These are phyloP conservation scores for Microthyrium microscopicum DNA, from an alignment of 2,329 filamentous ascomycete species.

Conservation along the genomic window DNA sequence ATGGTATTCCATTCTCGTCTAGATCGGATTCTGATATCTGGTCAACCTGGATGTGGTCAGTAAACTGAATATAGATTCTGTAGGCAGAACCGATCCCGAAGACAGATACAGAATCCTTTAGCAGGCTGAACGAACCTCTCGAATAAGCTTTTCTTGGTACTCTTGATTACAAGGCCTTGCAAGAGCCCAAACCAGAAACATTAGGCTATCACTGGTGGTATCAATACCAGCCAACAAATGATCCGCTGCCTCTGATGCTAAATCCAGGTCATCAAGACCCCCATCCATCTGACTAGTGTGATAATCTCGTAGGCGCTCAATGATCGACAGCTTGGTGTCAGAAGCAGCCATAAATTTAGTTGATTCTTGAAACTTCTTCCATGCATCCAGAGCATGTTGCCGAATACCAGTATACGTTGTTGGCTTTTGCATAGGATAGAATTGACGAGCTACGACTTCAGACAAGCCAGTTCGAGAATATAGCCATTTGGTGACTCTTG, in stretches of 20 bases:
- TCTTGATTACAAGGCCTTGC: conserved; percentile 25
- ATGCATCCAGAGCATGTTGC: conserved; percentile 23
- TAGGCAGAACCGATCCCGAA: no score
- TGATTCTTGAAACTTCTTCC: conserved; percentile 15
- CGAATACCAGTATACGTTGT: conserved; percentile 36
- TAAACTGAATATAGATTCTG: no score
- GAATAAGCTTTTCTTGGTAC: conserved; percentile 29
- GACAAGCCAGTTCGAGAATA: conserved; percentile 25
- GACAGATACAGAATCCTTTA: no score
- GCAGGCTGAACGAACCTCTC: conserved; percentile 24
- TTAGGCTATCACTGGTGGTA: conserved; percentile 19
- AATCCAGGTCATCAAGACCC: conserved; percentile 26
- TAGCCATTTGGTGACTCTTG: conserved; percentile 30
- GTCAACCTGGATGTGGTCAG: no score
- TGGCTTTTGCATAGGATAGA: conserved; percentile 35
- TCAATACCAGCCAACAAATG: conserved; percentile 28
- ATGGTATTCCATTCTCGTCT: conserved; percentile 18
- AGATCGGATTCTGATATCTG: conserved; percentile 14
- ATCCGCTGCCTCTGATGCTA: conserved; percentile 37
- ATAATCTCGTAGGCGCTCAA: conserved; percentile 22
- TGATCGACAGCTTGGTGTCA: conserved; percentile 17
- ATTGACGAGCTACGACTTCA: conserved; percentile 20
- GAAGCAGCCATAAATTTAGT: conserved; percentile 9
- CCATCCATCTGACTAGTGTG: conserved; percentile 13
- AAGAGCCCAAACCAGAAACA: conserved; percentile 23